A percentile compares a stretch with the other conserved stretches of the same genome.
phyloP scores from a whole-genome alignment of 2,329 filamentous ascomycete genomes.

The Alternaria dauci region DNA sequence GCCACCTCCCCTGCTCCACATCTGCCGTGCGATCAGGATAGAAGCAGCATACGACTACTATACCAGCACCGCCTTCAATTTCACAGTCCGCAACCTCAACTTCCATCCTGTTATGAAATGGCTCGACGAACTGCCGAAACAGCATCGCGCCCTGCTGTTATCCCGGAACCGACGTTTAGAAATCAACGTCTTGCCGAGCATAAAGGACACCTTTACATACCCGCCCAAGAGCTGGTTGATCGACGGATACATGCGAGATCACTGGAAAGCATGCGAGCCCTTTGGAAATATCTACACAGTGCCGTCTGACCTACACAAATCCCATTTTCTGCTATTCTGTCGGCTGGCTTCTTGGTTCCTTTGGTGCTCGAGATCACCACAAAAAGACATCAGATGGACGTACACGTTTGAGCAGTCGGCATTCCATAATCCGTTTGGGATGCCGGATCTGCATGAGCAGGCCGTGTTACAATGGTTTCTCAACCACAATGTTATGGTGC shows the following conservation, averaged over 20 bases:
- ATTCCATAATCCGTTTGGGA: conserved; percentile 10
- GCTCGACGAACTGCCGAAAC: conserved; percentile 22
- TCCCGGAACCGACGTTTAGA: conserved; percentile 25
- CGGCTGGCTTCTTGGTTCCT: conserved; percentile 29
- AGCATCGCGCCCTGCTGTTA: conserved; percentile 26
- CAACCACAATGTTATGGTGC: conserved; percentile 3
- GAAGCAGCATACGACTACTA: conserved; percentile 43
- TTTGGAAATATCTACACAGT: conserved; percentile 39
- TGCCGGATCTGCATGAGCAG: background rate
- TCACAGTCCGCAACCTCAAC: conserved; percentile 25
- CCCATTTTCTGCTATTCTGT: conserved; percentile 30
- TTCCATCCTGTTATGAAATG: conserved; percentile 26
- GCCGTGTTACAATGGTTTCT: conserved; percentile 8
- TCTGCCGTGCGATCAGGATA: conserved; percentile 37
- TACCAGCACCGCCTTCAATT: conserved; percentile 26
- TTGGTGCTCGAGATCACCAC: background rate
- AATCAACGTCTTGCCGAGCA: conserved; percentile 17
- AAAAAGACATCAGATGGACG: conserved; percentile 3
- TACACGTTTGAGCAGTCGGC: conserved; percentile 21
- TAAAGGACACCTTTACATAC: conserved; percentile 20
- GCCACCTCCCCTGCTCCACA: conserved; percentile 21
- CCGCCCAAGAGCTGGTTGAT: conserved; percentile 26
- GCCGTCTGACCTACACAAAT: background rate
- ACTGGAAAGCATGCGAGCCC: conserved; percentile 33
- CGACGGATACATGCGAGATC: conserved; percentile 19